Percentiles rank a stretch among this genome's conserved stretches.
These are phyloP conservation scores for Mallotus repandus DNA, from an alignment of 441 rosid genomes.

Conservation along the genomic window DNA sequence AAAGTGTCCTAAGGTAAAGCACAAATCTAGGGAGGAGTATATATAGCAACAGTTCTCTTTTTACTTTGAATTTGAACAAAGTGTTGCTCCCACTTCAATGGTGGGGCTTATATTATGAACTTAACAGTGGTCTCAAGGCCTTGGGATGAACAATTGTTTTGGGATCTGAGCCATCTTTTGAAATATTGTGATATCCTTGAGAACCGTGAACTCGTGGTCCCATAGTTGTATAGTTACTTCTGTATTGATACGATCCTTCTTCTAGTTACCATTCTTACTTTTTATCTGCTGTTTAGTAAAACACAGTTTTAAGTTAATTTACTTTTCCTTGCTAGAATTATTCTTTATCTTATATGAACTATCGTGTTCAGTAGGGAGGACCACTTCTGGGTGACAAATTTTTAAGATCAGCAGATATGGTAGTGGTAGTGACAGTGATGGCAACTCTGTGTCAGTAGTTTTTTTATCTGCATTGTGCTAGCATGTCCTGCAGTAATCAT, in stretches of 20 bases:
- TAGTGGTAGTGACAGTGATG: too few species aligned
- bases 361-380: neutral
- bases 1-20: slow-evolving; percentile 13
- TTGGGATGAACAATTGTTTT: slow-evolving; percentile 19
- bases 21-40: neutral
- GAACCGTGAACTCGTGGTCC: slow-evolving; percentile 20
- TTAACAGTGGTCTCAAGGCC: slow-evolving; percentile 4
- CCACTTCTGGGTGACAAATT: neutral
- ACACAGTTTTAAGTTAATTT: neutral
- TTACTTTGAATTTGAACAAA: slow-evolving; percentile 7
- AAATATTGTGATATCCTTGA: slow-evolving; percentile 29
- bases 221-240: neutral
- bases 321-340: neutral
- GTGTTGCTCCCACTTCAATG: neutral
- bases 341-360: neutral
- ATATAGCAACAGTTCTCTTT: slow-evolving; percentile 4
- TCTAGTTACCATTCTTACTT: neutral
- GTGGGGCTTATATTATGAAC: slow-evolving; percentile 18
- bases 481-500: too few species aligned
- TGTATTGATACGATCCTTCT: neutral
- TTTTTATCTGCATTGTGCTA: too few species aligned
- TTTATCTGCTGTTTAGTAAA: neutral
- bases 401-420: too few species aligned
- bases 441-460: too few species aligned
- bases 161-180: slow-evolving; percentile 36